Conservation (phyloP, 2,329 filamentous ascomycete genomes). For the Onygena corvina region DNA sequence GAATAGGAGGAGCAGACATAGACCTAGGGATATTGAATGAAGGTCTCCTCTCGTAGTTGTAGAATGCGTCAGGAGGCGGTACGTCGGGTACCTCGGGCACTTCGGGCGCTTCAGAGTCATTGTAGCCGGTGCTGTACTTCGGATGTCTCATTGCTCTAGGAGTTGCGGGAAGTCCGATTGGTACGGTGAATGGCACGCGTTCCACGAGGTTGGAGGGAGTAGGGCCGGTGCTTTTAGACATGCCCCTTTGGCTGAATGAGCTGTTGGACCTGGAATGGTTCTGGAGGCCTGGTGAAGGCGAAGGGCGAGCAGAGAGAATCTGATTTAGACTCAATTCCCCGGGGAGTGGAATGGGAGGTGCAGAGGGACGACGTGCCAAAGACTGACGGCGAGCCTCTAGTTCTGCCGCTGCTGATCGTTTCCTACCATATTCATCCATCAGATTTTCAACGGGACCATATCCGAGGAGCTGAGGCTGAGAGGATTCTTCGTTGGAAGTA, state of each 20-base stretch:
- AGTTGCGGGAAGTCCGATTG: conserved; percentile 75
- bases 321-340: conserved; percentile 31
- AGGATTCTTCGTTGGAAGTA: background rate
- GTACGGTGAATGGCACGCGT: conserved; percentile 39
- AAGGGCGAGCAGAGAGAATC: background rate
- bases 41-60: conserved; percentile 16
- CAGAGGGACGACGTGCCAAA: conserved; percentile 65
- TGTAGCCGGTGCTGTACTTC: conserved; percentile 44
- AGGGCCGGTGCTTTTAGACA: conserved; percentile 26
- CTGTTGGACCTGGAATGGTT: conserved; percentile 30
- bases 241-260: conserved; percentile 25
- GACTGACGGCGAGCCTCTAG: conserved; percentile 80
- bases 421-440: conserved; percentile 36
- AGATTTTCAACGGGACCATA: background rate
- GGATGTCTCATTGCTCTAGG: conserved; percentile 80
- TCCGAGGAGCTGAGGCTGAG: background rate
- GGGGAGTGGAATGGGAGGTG: conserved; percentile 68
- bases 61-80: conserved; percentile 3
- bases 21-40: conserved; percentile 25
- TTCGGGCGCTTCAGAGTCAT: conserved; percentile 40
- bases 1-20: conserved; percentile 29
- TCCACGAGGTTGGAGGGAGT: conserved; percentile 30
- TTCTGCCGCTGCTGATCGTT: conserved; percentile 67
- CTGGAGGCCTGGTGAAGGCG: conserved; percentile 26
- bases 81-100: conserved; percentile 42